A percentile compares a stretch with the other conserved stretches of the same genome.
These are phyloP conservation scores for Anthracocystis setariae DNA, from an alignment of 1,284 basidiomycete genomes.

Conservation along the genomic window DNA sequence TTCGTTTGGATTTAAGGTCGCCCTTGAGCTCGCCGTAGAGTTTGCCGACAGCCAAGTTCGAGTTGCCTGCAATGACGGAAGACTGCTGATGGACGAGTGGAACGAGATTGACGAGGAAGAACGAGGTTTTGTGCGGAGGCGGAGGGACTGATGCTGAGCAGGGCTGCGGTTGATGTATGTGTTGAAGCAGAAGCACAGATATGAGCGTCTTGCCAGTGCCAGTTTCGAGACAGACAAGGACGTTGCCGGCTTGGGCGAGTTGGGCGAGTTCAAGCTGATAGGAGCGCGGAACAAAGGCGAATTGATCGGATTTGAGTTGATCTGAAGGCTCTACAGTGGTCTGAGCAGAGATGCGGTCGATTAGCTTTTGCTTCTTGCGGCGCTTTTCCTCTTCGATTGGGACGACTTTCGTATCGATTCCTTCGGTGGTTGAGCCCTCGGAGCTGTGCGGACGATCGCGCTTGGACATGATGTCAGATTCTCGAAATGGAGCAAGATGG, in stretches of 20 bases:
- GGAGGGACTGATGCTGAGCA: background rate
- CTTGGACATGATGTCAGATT: conserved; percentile 26
- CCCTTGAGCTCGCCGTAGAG: conserved; percentile 50
- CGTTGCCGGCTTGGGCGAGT: conserved; percentile 36
- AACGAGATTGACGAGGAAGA: conserved; percentile 54
- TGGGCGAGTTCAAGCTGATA: conserved; percentile 42
- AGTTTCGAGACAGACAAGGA: conserved; percentile 56
- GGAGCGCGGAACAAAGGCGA: conserved; percentile 26
- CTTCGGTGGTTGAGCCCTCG: too few species aligned
- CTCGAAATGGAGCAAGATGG: too few species aligned
- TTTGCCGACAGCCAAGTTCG: conserved; percentile 36
- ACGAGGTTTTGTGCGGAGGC: conserved; percentile 20
- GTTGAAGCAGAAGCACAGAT: conserved; percentile 51
- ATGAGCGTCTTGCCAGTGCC: conserved; percentile 62
- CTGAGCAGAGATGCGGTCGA: conserved; percentile 19
- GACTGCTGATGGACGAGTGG: conserved; percentile 59
- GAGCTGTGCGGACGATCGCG: background rate
- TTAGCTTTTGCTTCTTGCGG: conserved; percentile 15
- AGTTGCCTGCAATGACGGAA: conserved; percentile 47
- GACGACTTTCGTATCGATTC: too few species aligned
- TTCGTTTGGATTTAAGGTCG: conserved; percentile 9
- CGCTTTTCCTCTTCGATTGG: background rate
- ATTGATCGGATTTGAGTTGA: conserved; percentile 31
- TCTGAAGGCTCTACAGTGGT: conserved; percentile 27
- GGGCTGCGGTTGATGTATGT: conserved; percentile 23